Evolutionary conservation across 1,284 basidiomycete genomes (phyloP), one percentile per base, ranked within the genome.

Genomic region (Boletus semigastroideus): DNA sequence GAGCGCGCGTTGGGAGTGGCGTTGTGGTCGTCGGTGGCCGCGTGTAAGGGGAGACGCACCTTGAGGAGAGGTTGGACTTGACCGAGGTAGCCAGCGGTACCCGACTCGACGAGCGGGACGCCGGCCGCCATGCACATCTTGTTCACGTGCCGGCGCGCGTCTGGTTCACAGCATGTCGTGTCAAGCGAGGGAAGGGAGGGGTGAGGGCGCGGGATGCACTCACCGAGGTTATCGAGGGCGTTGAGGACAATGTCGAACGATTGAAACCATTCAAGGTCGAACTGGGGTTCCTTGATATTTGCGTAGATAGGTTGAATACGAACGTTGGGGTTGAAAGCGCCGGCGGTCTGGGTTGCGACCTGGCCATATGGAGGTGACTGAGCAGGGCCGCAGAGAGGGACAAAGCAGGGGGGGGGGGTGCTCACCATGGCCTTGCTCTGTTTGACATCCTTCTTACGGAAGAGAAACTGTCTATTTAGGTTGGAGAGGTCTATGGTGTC

Each of bases 401-500:
- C 5, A 36, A 42, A 40, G 20, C 2, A 11, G 54, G 3, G 66
- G 36, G 27, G 54, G 3, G 66, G 36, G 27, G 12, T 5, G 20
- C 50, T 30, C 27, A 90, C 93, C 69, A 96, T 67, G 8, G 95
- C 90, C 74, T 99, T 99, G 61, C 94, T 89, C 67, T 98, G 91
- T 65, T 97, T 96, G 55, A 99, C 92, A 67, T 98, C 95, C 63
- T 95, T 95, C 74, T 98, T 98, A 58, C 86, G 85, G 74, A 99
- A 99, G 36, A 99, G 77, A 72, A 99, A 99, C 67, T 99, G 97
- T 20, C 97, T 84, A 68, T 99, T 99, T 48, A 99, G 78, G 69
- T 99, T 99, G 48, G 94, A 98, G 30, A 99, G 80, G 78, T 99
- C 97, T 71, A 99, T 99, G 8, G 96, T 99, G 74, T 99, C 97